These are phyloP conservation scores for Asterophora lycoperdoides DNA, from an alignment of 768 basidiomycete species.

Conservation along the genomic window DNA sequence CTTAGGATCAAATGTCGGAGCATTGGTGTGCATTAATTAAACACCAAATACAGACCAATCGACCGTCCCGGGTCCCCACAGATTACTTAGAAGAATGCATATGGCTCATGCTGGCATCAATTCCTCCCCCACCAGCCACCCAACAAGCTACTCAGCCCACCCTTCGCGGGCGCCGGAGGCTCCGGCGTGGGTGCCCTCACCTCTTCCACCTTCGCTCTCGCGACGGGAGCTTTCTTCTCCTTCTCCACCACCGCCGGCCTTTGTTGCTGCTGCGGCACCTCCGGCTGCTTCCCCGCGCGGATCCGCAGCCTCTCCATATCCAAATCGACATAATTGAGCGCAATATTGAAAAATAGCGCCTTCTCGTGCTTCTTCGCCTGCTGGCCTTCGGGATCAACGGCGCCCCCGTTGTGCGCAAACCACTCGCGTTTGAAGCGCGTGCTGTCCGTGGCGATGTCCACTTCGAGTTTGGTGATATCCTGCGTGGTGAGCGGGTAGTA, in stretches of 20 bases:
- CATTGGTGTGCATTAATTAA: too few species aligned
- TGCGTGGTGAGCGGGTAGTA: slow-evolving; percentile 52
- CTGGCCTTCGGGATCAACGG: slow-evolving; percentile 37
- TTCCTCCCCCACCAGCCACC: slow-evolving; percentile 81
- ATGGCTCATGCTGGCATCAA: too few species aligned
- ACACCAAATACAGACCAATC: too few species aligned
- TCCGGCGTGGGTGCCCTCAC: slow-evolving; percentile 47
- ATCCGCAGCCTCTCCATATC: slow-evolving; percentile 75
- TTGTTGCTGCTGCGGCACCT: slow-evolving; percentile 18
- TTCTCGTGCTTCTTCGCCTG: slow-evolving; percentile 60
- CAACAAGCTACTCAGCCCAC: slow-evolving; percentile 62
- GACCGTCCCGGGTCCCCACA: too few species aligned
- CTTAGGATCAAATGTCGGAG: too few species aligned
- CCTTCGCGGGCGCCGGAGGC: slow-evolving; percentile 36
- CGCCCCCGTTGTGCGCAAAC: slow-evolving; percentile 76
- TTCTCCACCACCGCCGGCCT: slow-evolving; percentile 21
- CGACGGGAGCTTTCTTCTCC: slow-evolving; percentile 47
- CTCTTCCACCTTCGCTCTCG: slow-evolving; percentile 57
- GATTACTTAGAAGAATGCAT: too few species aligned
- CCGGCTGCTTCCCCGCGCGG: slow-evolving; percentile 59
- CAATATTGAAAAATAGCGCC: slow-evolving; percentile 91
- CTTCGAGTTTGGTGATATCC: slow-evolving; percentile 51
- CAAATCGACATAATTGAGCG: slow-evolving; percentile 85
- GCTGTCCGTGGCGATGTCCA: slow-evolving; percentile 41
- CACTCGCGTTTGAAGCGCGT: slow-evolving; percentile 64